phyloP scores from a whole-genome alignment of 2,329 filamentous ascomycete species.

The Fusarium nygamai region DNA sequence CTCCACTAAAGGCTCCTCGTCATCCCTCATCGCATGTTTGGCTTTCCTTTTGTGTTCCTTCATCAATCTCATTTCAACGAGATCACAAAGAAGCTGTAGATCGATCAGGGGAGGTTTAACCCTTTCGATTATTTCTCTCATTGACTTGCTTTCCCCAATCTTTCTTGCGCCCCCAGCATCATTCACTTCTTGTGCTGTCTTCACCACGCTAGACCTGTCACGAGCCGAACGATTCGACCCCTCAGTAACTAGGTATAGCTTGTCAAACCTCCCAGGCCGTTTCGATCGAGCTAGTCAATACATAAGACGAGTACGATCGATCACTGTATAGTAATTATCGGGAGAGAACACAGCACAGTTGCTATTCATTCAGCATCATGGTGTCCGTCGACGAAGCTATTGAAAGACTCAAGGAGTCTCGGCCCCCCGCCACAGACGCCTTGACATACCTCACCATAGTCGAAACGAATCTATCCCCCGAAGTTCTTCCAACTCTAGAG shows the following conservation, averaged over 20 bases:
- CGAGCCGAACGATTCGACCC: conserved; percentile 17
- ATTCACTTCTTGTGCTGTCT: neutral
- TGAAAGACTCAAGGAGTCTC: conserved; percentile 58
- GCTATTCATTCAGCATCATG: conserved; percentile 35
- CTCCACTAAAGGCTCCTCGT: conserved; percentile 36
- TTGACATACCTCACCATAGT: conserved; percentile 83
- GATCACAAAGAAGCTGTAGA: conserved; percentile 24
- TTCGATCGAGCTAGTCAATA: conserved; percentile 5
- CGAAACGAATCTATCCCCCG: conserved; percentile 75
- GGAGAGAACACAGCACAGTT: neutral
- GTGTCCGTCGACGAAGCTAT: conserved; percentile 53
- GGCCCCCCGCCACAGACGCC: conserved; percentile 67
- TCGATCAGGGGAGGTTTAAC: conserved; percentile 9
- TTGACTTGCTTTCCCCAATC: neutral
- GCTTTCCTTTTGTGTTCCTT: conserved; percentile 18
- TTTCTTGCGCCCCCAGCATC: neutral
- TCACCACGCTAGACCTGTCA: neutral
- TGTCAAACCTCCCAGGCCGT: neutral
- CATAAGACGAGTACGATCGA: neutral
- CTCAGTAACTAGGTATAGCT: conserved; percentile 15
- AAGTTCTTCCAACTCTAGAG: conserved; percentile 73
- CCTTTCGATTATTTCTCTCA: neutral
- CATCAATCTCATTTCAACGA: conserved; percentile 28
- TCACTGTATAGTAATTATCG: neutral
- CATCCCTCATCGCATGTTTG: conserved; percentile 34